phyloP scores from a whole-genome alignment of 2,329 filamentous ascomycete genomes.

The Ophiostoma populinum region DNA sequence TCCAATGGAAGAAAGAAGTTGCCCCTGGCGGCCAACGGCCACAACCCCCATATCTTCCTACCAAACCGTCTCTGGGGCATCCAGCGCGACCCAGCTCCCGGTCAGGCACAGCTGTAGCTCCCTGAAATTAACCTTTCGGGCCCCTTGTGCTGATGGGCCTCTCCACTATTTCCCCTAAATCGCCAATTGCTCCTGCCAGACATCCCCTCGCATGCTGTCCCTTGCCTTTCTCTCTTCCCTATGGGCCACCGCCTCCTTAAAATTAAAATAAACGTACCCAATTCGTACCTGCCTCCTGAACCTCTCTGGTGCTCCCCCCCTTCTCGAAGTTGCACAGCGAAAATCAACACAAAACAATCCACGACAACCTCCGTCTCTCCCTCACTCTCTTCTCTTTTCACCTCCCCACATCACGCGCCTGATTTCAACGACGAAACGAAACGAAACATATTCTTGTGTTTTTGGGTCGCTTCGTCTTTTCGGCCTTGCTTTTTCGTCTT shows the following conservation, averaged over 20 bases:
- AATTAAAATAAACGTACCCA: constrained; percentile 12
- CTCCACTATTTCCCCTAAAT: constrained; percentile 2
- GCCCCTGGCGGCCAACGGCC: too few relatives aligned
- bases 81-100: too few relatives aligned
- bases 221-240: constrained; percentile 1
- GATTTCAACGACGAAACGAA: constrained; percentile 10
- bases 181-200: constrained; percentile 2
- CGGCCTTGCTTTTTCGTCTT: constrained; percentile 2
- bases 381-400: constrained; percentile 2
- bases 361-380: constrained; percentile 2
- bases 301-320: constrained; percentile 4
- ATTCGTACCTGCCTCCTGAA: constrained; percentile 7
- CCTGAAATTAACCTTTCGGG: constrained; percentile 6
- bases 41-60: too few relatives aligned
- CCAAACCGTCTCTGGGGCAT: too few relatives aligned
- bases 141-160: constrained; percentile 5
- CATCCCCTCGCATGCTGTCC: not conserved
- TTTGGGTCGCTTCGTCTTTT: constrained; percentile 1
- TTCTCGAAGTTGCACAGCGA: constrained; percentile 7
- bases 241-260: constrained; percentile 12
- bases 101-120: constrained; percentile 3
- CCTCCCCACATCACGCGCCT: constrained; percentile 3
- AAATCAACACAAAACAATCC: constrained; percentile 7
- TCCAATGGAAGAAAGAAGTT: too few relatives aligned
- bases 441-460: constrained; percentile 6